These are phyloP conservation scores for Aspergillus caelatus DNA, from an alignment of 2,329 filamentous ascomycete genomes.

Conservation along the genomic window DNA sequence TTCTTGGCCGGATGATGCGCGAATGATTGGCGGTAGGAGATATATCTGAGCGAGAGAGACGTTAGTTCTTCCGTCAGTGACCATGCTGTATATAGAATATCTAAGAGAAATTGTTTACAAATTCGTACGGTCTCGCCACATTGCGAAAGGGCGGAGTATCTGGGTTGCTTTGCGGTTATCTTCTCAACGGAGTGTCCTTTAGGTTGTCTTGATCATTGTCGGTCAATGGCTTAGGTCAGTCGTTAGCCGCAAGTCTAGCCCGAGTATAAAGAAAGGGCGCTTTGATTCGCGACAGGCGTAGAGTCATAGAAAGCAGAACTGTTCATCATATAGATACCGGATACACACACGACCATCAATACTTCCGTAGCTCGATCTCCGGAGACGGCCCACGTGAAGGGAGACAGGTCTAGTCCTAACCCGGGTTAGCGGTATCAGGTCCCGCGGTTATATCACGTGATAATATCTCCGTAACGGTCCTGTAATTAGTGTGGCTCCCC, in stretches of 20 bases:
- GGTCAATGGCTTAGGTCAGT: not conserved
- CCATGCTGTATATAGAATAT: not conserved
- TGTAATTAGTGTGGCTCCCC: constrained; percentile 10
- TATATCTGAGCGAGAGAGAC: constrained; percentile 66
- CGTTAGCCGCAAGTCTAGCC: not conserved
- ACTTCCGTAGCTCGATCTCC: constrained; percentile 19
- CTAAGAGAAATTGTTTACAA: constrained; percentile 63
- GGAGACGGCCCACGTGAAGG: constrained; percentile 23
- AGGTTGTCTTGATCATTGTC: constrained; percentile 20
- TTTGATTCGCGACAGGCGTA: not conserved
- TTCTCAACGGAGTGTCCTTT: constrained; percentile 24
- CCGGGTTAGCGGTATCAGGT: constrained; percentile 13
- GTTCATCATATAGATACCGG: not conserved
- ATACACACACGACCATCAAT: constrained; percentile 3
- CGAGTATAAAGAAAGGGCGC: not conserved
- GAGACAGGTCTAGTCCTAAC: constrained; percentile 18
- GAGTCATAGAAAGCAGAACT: no score
- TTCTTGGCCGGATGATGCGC: constrained; percentile 91
- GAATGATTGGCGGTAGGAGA: constrained; percentile 98
- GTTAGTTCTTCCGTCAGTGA: not conserved
- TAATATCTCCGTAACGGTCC: constrained; percentile 3
- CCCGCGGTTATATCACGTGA: not conserved
- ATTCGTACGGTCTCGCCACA: constrained; percentile 99
- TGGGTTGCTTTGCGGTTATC: constrained; percentile 12
- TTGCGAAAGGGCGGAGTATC: constrained; percentile 60